Conservation (phyloP, 768 basidiomycete genomes). For the Lactifluus piperatus region DNA sequence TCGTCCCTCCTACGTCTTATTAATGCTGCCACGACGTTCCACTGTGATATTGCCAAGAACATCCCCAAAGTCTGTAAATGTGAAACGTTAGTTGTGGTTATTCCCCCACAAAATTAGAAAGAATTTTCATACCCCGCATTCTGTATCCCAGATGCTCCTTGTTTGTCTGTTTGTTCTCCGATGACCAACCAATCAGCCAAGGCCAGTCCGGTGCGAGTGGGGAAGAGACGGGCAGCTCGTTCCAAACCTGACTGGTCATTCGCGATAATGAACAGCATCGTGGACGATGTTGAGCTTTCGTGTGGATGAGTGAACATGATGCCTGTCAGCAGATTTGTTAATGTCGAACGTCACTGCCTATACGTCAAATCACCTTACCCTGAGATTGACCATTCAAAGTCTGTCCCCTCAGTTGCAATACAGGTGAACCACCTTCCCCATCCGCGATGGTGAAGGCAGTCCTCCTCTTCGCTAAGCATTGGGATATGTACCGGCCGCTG, state of each 20-base stretch:
- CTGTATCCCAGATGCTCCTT: constrained; percentile 64
- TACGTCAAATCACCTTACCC: constrained; percentile 18
- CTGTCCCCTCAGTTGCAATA: constrained; percentile 10
- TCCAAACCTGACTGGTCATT: constrained; percentile 54
- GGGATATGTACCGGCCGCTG: constrained; percentile 21
- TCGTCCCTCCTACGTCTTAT: constrained; percentile 26
- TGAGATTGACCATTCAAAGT: background rate
- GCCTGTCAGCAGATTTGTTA: constrained; percentile 28
- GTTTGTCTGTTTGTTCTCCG: constrained; percentile 39
- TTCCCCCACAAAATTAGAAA: constrained; percentile 4
- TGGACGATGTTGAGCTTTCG: constrained; percentile 30
- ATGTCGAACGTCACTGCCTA: background rate
- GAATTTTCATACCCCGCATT: constrained; percentile 62
- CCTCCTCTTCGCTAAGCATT: constrained; percentile 13
- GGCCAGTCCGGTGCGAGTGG: constrained; percentile 71
- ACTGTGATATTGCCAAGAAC: constrained; percentile 30
- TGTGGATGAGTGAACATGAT: constrained; percentile 64
- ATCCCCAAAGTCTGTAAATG: constrained; percentile 27
- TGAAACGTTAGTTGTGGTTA: constrained; percentile 11
- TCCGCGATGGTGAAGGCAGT: constrained; percentile 21
- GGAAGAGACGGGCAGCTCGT: constrained; percentile 62
- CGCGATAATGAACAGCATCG: constrained; percentile 51
- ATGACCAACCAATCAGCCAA: constrained; percentile 74
- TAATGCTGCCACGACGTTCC: constrained; percentile 27
- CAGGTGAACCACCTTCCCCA: background rate